Percentiles rank a stretch among this genome's conserved stretches.
Conservation (phyloP, 139 green algal species). For the Tetratostichococcus sp. region DNA sequence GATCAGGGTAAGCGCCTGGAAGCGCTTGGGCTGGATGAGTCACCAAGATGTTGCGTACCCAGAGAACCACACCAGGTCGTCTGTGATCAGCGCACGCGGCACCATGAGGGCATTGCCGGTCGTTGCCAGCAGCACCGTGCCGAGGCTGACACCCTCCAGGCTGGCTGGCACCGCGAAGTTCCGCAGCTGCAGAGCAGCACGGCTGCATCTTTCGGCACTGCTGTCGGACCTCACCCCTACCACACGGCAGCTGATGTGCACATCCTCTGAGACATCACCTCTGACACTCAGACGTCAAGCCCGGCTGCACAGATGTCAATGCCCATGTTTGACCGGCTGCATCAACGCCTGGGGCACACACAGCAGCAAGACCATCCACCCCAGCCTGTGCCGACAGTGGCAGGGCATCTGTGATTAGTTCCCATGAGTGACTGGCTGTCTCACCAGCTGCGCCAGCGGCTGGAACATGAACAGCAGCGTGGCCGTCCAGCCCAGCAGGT, state of each 20-base stretch:
- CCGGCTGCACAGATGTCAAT: too few species aligned
- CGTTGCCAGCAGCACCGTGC: conserved; percentile 75
- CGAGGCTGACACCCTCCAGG: conserved; percentile 57
- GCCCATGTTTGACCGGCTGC: too few species aligned
- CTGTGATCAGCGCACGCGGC: conserved; percentile 72
- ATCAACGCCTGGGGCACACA: too few species aligned
- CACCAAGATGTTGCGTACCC: conserved; percentile 25
- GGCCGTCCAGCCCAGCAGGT: conserved; percentile 60
- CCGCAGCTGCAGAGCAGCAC: conserved; percentile 36
- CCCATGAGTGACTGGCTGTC: too few species aligned
- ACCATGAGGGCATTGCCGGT: conserved; percentile 85
- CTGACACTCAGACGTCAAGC: background rate
- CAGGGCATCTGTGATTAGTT: too few species aligned
- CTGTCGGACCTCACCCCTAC: too few species aligned
- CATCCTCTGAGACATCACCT: too few species aligned
- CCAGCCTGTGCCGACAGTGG: background rate
- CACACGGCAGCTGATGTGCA: too few species aligned
- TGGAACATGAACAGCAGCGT: conserved; percentile 75
- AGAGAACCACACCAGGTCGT: conserved; percentile 77
- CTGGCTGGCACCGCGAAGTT: conserved; percentile 67
- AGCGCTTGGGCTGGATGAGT: too few species aligned
- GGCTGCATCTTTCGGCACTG: too few species aligned
- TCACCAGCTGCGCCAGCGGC: conserved; percentile 64
- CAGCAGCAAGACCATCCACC: too few species aligned
- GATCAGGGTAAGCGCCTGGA: too few species aligned